Base-by-base conservation (phyloP, 23 red algal species). In the Gracilaria caudata region DNA sequence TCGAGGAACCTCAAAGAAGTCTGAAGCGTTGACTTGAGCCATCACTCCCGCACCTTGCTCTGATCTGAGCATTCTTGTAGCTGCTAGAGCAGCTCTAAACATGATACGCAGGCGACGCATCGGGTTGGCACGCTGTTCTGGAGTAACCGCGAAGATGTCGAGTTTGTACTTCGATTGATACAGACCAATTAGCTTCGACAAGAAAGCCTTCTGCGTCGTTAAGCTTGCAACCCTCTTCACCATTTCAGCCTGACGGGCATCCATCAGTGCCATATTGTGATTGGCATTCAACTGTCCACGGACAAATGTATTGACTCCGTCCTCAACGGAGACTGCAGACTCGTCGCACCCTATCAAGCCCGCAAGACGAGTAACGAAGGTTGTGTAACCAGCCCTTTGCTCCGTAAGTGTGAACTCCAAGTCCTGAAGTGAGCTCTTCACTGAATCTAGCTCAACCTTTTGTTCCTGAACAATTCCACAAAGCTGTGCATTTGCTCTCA, bases 91-190 rank as follows among this genome's bases (percentile, higher is more conserved):
- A 34, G 61, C 78, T 13, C 29, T 44, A 24, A 81, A 58, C 26
- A 54, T 29, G 1, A 76, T 45, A 17, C 87, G 76, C 3, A 91
- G 66, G 21, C 76, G 78, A 0, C 78, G 87, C 1, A 30, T 0
- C 1, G 37, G 60, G 73, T 72, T 51, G 1, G 14, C 21, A 26
- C 38, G 38, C 45, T 78, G 36, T 34, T 65, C 57, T 20, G 68
- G 14, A 47, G 85, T 26, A 9, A 77, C 37, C 11, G 59, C 63
- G 24, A 91, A 49, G 36, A 91, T 71, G 32, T 91, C 78, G 10
- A 91, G 54, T n/a, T 75, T 54, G 51, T 91, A 91, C 45, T 82
- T 81, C 20, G 77, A 73, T 41, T 80, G 87, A 35, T 91, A 91
- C 0, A 81, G 60, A 70, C 47, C 26, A 49, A 91, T 82, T 2